Base-by-base conservation (phyloP, 2,329 filamentous ascomycete genomes). In the Aspergillus pseudotamarii region DNA sequence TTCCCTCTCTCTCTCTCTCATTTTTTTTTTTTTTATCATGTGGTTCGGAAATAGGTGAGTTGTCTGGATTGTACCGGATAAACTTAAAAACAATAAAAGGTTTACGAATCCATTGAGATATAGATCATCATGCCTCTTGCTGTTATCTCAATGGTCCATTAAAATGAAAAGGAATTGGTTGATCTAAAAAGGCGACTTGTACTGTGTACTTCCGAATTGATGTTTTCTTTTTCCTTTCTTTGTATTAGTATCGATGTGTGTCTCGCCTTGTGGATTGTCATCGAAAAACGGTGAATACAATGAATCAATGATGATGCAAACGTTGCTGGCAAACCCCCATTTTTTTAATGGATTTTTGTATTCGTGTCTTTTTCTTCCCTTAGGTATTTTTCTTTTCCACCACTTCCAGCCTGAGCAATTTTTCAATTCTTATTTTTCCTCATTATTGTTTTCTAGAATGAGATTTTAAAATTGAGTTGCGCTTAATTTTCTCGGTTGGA, bases 271-370 rank as follows among this genome's bases (percentile, higher is more conserved):
- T 48, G 56, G 41, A 28, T 38, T 58, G 45, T 56, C 26, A 26
- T 21, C 12, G 45, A 26, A 50, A 19, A 30, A 59, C 23, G n/a
- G 16, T 57, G 23, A 36, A 56, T 53, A 46, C 11, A 46, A 48
- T 50, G 46, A 50, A 50, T 30, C 26, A 50, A 50, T 28, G 38
- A 60, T 63, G 58, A 60, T 57, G 57, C 57, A 57, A 53, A 26
- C 38, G 16, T 43, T 58, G 28, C 53, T 38, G 48, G 34, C 50
- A 30, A 26, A n/a, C 32, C 43, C 43, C 43, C 23, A 19, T 19
- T 30, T 19, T 30, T 30, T 30, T 14, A 9, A 4, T 50, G 23
- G 23, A 6, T 6, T 19, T 9, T 28, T 50, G 53, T 48, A 53
- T 28, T 55, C n/a, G 32, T 26, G 26, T 50, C 57, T 30, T 50